A percentile compares a stretch with the other conserved stretches of the same genome.
These are phyloP conservation scores for Xylaria acuta DNA, from an alignment of 495 filamentous ascomycete genomes.

Conservation along the genomic window DNA sequence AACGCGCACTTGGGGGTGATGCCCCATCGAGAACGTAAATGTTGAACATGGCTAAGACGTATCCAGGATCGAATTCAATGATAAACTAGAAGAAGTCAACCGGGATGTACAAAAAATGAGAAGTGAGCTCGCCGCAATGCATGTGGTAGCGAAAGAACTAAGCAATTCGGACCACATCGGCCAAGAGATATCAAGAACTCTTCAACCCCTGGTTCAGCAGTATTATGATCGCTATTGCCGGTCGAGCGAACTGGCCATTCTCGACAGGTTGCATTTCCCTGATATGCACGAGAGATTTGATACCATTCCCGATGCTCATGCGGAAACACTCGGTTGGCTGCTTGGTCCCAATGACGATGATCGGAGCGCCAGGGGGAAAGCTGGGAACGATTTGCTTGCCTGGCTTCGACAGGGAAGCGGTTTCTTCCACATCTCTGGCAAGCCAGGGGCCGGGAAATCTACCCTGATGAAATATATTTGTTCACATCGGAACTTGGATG, in stretches of 20 bases:
- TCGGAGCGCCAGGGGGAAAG: neutral
- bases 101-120: neutral
- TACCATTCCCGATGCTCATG: neutral
- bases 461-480: constrained; percentile 34
- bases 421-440: constrained; percentile 33
- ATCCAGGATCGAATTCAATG: neutral
- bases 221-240: neutral
- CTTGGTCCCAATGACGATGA: neutral
- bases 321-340: constrained; percentile 5
- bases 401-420: constrained; percentile 20
- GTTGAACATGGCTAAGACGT: neutral
- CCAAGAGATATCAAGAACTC: neutral
- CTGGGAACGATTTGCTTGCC: neutral
- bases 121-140: neutral
- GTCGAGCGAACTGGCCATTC: neutral
- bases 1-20: neutral
- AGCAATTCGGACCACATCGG: neutral
- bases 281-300: constrained; percentile 15
- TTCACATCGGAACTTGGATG: constrained; percentile 14
- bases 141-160: neutral
- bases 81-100: neutral
- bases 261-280: constrained; percentile 4
- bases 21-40: too few relatives aligned
- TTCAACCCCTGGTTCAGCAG: neutral
- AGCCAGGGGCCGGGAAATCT: constrained; percentile 33